phyloP scores from a whole-genome alignment of 441 rosid genomes.

The Erodium moschatum region DNA sequence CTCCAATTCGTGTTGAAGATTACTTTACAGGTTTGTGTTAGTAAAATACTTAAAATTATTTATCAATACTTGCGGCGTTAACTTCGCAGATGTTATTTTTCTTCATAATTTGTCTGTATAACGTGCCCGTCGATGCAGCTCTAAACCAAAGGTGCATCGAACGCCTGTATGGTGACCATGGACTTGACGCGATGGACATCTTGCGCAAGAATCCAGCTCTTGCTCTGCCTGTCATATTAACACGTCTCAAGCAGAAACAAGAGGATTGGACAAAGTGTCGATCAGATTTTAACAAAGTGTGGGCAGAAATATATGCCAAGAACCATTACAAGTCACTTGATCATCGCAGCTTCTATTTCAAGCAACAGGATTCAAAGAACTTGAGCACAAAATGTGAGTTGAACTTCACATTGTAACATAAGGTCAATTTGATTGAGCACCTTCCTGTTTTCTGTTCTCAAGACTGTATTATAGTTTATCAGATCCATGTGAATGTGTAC shows the following conservation, averaged over 20 bases:
- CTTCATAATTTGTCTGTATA: neutral
- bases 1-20: slow-evolving; percentile 59
- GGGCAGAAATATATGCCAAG: slow-evolving; percentile 93
- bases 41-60: slow-evolving; percentile 19
- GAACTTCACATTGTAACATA: slow-evolving; percentile 6
- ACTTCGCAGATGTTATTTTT: slow-evolving; percentile 9
- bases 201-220: slow-evolving; percentile 71
- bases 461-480: slow-evolving; percentile 6
- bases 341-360: slow-evolving; percentile 94
- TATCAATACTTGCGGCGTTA: neutral
- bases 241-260: slow-evolving; percentile 94
- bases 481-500: neutral
- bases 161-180: slow-evolving; percentile 91
- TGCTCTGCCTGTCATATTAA: slow-evolving; percentile 85
- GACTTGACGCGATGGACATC: slow-evolving; percentile 86
- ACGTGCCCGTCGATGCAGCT: slow-evolving; percentile 36
- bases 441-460: slow-evolving; percentile 13
- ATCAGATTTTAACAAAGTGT: slow-evolving; percentile 86
- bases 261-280: slow-evolving; percentile 96
- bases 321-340: slow-evolving; percentile 94
- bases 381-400: slow-evolving; percentile 78
- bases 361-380: slow-evolving; percentile 91
- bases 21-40: slow-evolving; percentile 62
- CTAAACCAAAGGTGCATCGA: slow-evolving; percentile 85
- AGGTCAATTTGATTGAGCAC: neutral